Evolutionary conservation across 768 basidiomycete species (phyloP).

Genomic region (Lactifluus rugatus): DNA sequence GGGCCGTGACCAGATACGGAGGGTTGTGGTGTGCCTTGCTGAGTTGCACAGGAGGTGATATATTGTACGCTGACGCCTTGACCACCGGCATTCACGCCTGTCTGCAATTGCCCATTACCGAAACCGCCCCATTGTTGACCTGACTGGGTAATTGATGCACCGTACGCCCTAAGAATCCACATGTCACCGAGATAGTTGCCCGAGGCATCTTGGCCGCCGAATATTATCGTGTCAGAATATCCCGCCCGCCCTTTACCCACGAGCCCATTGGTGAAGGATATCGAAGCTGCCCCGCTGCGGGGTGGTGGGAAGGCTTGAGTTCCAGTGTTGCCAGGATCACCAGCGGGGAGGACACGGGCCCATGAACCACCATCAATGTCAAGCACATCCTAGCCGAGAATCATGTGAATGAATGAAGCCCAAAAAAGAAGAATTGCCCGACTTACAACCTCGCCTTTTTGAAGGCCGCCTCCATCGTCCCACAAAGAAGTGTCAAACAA

Average conservation of each 20-base stretch:
- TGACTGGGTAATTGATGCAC: slow-evolving; percentile 47
- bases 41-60: slow-evolving; percentile 48
- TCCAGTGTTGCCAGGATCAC: slow-evolving; percentile 52
- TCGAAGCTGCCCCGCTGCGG: slow-evolving; percentile 59
- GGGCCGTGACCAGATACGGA: slow-evolving; percentile 4
- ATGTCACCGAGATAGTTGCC: slow-evolving; percentile 65
- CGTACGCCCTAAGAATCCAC: slow-evolving; percentile 71
- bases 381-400: slow-evolving; percentile 42
- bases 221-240: slow-evolving; percentile 65
- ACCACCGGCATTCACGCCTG: slow-evolving; percentile 56
- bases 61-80: slow-evolving; percentile 55
- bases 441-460: slow-evolving; percentile 66
- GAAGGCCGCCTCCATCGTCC: slow-evolving; percentile 53
- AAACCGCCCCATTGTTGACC: slow-evolving; percentile 53
- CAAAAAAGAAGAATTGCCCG: neutral
- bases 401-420: neutral
- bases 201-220: slow-evolving; percentile 60
- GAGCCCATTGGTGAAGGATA: slow-evolving; percentile 44
- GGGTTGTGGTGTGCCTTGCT: slow-evolving; percentile 19
- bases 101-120: slow-evolving; percentile 50
- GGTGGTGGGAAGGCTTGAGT: slow-evolving; percentile 47
- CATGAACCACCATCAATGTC: slow-evolving; percentile 53
- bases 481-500: slow-evolving; percentile 53
- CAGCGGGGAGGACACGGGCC: slow-evolving; percentile 66
- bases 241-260: slow-evolving; percentile 42